Evolutionary conservation across 805 yeast species (phyloP), one percentile per base, ranked within the genome.

Genomic region (Metschnikowia anglica): DNA sequence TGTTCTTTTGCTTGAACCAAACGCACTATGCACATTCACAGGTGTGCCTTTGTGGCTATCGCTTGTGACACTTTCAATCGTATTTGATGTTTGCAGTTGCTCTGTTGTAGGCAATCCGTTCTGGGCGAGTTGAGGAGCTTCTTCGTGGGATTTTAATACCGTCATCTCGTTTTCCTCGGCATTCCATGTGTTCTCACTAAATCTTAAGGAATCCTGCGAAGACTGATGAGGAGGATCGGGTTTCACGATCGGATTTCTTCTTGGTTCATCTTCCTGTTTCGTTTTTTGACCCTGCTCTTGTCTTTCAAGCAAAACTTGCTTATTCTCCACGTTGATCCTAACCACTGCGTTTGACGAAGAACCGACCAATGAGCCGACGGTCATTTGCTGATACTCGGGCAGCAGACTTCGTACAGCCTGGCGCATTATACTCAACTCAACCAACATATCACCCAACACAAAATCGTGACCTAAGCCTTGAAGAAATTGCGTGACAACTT

Each of bases 381-480:
- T 34, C 15, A 30, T 25, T 10, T n/a, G 20, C 6, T 11, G 21
- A 13, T 39, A 51, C 19, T 41, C 48, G 4, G 42, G 17, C 41
- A 37, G 38, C 33, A 16, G 16, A 21, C 34, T 45, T 17, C 34
- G 34, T 12, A 46, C 34, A 1, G 24, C 28, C n/a, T 37, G 37
- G 27, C 47, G 47, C 39, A 51, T 29, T 2, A 46, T 43, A 10
- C 47, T 31, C n/a, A 53, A 13, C n/a, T 50, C 46, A n/a, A 51
- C 38, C 34, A 35, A 54, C 53, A 41, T 53, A 48, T 37, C 51
- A 30, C 28, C 61, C 40, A 46, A 62, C 63, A 30, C 48, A 18
- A 25, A 43, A 39, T 2, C 47, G 51, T 11, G 54, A 44, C 31
- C 43, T 12, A 25, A 20, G 19, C 24, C 27, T 17, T 32, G 27